Percentiles rank a stretch among this genome's conserved stretches.
Conservation (phyloP, 768 basidiomycete genomes). For the Amanita inopinata region DNA sequence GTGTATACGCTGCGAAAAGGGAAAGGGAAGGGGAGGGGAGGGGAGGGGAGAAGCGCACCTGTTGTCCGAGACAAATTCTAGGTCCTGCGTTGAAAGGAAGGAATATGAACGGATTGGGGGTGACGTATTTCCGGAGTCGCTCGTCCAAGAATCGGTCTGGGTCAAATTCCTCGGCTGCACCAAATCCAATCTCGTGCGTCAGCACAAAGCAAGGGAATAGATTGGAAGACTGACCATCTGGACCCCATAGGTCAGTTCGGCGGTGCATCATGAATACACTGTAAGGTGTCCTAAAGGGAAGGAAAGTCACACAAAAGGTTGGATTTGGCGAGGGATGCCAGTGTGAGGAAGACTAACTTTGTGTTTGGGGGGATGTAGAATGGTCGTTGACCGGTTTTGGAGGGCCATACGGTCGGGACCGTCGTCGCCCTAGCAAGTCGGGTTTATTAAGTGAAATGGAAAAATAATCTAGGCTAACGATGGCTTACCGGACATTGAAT, state of each 20-base stretch:
- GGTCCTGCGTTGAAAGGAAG: slow-evolving; percentile 62
- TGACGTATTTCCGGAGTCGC: slow-evolving; percentile 41
- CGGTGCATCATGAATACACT: slow-evolving; percentile 30
- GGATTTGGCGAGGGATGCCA: no score
- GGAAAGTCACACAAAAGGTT: no score
- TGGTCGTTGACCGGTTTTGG: slow-evolving; percentile 19
- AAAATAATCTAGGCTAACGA: not conserved
- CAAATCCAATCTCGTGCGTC: not conserved
- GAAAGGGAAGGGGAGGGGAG: not conserved
- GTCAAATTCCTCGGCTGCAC: slow-evolving; percentile 43
- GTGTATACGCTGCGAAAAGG: not conserved
- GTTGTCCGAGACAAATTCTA: slow-evolving; percentile 46
- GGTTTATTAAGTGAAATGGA: not conserved
- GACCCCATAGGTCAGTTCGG: slow-evolving; percentile 46
- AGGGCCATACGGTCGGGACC: slow-evolving; percentile 22
- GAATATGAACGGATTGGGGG: slow-evolving; percentile 58
- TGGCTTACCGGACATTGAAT: slow-evolving; percentile 20
- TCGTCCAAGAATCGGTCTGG: slow-evolving; percentile 59
- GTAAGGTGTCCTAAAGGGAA: slow-evolving; percentile 15
- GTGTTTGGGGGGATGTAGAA: slow-evolving; percentile 28
- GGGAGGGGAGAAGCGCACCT: slow-evolving; percentile 27
- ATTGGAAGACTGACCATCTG: slow-evolving; percentile 33
- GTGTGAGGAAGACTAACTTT: slow-evolving; percentile 13
- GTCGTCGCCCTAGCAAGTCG: slow-evolving; percentile 13
- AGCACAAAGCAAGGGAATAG: not conserved